Evolutionary conservation across 73 alveolate genomes (phyloP).

Genomic region (Effrenium voratum): DNA sequence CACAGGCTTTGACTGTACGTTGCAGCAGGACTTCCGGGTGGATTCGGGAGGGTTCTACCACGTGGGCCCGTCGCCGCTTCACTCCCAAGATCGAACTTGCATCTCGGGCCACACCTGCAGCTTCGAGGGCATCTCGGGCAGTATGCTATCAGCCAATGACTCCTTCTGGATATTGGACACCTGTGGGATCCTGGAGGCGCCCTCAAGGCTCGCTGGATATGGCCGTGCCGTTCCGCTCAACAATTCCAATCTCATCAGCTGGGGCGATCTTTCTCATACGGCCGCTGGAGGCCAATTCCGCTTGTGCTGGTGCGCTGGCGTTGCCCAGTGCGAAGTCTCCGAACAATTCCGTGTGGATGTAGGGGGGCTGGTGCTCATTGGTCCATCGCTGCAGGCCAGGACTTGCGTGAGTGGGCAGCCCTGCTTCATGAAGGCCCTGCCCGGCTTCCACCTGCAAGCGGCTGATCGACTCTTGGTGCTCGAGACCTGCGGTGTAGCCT

Average conservation of each 20-base stretch:
- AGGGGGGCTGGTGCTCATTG: conserved; percentile 1
- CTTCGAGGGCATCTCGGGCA: conserved; percentile 20
- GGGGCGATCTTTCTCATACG: conserved; percentile 30
- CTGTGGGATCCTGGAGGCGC: conserved; percentile 1
- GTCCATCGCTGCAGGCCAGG: conserved; percentile 10
- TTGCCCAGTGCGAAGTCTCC: conserved; percentile 3
- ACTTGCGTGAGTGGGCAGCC: conserved; percentile 43
- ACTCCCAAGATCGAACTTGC: neutral
- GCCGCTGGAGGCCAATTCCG: conserved; percentile 50
- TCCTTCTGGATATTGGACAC: conserved; percentile 53
- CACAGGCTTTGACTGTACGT: neutral
- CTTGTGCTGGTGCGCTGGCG: conserved; percentile 36
- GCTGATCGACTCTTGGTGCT: conserved; percentile 20
- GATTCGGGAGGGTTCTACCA: neutral
- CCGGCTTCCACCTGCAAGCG: conserved; percentile 2
- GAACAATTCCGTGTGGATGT: conserved; percentile 24
- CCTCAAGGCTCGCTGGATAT: conserved; percentile 34
- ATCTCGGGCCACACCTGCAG: neutral
- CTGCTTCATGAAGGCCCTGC: conserved; percentile 15
- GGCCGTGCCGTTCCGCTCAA: neutral
- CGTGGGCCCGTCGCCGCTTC: neutral
- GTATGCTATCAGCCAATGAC: conserved; percentile 10
- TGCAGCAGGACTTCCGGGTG: neutral
- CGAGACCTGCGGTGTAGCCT: conserved; percentile 37
- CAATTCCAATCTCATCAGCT: neutral